Base-by-base conservation (phyloP, 78 protist species). In the Protostelium mycophagum region DNA sequence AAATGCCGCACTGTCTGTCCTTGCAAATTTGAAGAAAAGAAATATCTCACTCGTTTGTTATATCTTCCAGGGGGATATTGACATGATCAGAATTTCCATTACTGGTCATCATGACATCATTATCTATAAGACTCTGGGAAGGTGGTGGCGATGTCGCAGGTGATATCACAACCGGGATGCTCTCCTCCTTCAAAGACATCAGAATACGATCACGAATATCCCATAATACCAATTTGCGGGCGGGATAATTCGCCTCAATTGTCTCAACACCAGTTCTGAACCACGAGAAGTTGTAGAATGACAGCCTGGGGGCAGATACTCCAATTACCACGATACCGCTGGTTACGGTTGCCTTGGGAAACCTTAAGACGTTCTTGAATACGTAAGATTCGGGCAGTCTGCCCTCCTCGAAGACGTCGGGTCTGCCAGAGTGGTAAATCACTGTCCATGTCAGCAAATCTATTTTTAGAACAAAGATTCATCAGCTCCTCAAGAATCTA, bases 341-440 rank as follows among this genome's bases (percentile, higher is more conserved):
- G 63, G 87, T 35, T 23, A 83, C 34, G 0, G 38, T 92, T 0
- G 94, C 94, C 51, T 84, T 88, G 1, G 94, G 38, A 35, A 90
- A 92, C 35, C 90, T 91, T 37, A 38, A 51, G 1, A 92, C 63
- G 35, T 92, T 92, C 84, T 92, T 85, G 63, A 88, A 92, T 63
- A 88, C 91, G n/a, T 86, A 39, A 1, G 91, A 88, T 63, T 92
- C 94, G 25, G 91, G 91, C 25, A 92, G 34, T 38, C 91, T 84
- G 39, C 94, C 94, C 0, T 88, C 38, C 0, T 38, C 90, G 1
- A 92, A 91, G 0, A 92, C 86, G 28, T 92, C 89, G 0, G 94
- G 94, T 51, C 91, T 63, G 28, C 92, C 85, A 5, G 94, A 92
- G 83, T 90, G 90, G 88, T 87, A 92, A 28, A 92, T 92, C 1